phyloP scores from a whole-genome alignment of 1,284 basidiomycete genomes.

The Abortiporus biennis region DNA sequence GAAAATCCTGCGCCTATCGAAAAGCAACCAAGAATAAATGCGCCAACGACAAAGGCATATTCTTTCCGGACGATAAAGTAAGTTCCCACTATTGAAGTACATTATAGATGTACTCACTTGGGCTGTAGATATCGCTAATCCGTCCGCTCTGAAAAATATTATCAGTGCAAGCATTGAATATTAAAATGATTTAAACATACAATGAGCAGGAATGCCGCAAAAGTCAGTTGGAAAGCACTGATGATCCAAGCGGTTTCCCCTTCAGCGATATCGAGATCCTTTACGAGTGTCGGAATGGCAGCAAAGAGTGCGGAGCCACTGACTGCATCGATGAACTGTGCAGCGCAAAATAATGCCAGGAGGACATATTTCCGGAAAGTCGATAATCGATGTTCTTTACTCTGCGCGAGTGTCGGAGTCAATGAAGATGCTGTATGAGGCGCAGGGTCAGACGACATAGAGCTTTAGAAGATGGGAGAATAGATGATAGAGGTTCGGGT shows the following conservation, averaged over 20 bases:
- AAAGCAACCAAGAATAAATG: constrained; percentile 29
- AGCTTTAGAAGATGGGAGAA: too few relatives aligned
- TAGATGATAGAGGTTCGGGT: too few relatives aligned
- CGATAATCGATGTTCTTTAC: constrained; percentile 21
- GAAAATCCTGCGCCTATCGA: constrained; percentile 36
- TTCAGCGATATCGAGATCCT: constrained; percentile 20
- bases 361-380: constrained; percentile 25
- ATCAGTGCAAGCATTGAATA: neutral
- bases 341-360: constrained; percentile 37
- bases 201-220: constrained; percentile 27
- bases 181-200: constrained; percentile 16
- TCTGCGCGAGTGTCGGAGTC: constrained; percentile 20
- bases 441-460: too few relatives aligned
- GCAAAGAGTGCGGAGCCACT: constrained; percentile 42
- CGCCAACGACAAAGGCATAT: constrained; percentile 27
- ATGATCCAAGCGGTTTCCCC: constrained; percentile 27
- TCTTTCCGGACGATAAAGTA: constrained; percentile 12
- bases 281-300: constrained; percentile 30
- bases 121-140: constrained; percentile 28
- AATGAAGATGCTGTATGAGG: constrained; percentile 17
- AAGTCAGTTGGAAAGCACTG: constrained; percentile 27
- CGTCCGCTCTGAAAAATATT: constrained; percentile 23
- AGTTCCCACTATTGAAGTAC: neutral
- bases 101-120: constrained; percentile 21
- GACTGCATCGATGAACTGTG: constrained; percentile 42